Base-by-base conservation (phyloP, 352 stramenopile genomes). In the Saprolegnia parasitica region DNA sequence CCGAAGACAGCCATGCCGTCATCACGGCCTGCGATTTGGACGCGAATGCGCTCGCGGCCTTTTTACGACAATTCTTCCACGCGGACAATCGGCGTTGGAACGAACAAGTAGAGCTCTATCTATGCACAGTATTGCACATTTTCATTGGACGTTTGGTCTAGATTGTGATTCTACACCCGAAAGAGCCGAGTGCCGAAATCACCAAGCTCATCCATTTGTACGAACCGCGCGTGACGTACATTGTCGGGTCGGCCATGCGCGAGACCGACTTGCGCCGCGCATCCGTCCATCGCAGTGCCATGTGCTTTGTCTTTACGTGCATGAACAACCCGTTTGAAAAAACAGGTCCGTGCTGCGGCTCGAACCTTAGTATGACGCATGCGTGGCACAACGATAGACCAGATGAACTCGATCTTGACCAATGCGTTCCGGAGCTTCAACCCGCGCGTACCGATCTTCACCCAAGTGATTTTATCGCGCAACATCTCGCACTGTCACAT, bases 21-120 rank as follows among this genome's bases (percentile, higher is more conserved):
- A 77, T 96, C 56, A 65, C 90, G 24, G 88, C 82, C 0, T 85
- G 87, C 3, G 78, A 95, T 50, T 79, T 96, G 21, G 80, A 91
- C 35, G 78, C 75, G 0, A 77, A 87, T 39, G 79, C 79, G 54
- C 76, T 93, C 10, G 73, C 78, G 0, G 65, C 86, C 11, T 96
- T 96, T 65, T 82, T 93, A n/a, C 64, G 67, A 0, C 83, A 96
- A 68, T 93, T 95, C 67, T 96, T 96, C 64, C 87, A 96, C 63
- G 68, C 85, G 0, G 87, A 82, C 62, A 93, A 96, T 52, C 67
- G 92, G 24, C 90, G 92, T 55, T 91, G 84, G 80, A 91, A 91
- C 64, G 85, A 91, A 49, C 80, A 52, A 29, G 63, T 70, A 46
- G n/a, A n/a, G n/a, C n/a, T n/a, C 47, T 16, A n/a, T n/a, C n/a